Base-by-base conservation (phyloP, 2,329 filamentous ascomycete species). In the Talaromyces marneffei region DNA sequence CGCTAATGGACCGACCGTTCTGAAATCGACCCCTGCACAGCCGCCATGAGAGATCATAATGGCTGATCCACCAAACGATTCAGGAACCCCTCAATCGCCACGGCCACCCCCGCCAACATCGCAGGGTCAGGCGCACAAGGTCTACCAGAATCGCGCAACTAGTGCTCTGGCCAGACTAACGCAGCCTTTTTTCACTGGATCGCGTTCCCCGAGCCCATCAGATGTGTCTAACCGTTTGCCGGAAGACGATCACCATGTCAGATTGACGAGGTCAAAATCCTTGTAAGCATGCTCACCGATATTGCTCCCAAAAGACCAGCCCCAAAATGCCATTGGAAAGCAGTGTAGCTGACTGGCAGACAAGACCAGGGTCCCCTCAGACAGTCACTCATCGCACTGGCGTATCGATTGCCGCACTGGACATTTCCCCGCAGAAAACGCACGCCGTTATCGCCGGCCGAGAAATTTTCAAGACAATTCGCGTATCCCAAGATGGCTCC, bases 401-500 rank as follows among this genome's bases (percentile, higher is more conserved):
- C 50, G 80, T 87, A 58, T 81, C 85, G 64, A 87, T 88, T 67
- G 75, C 82, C 46, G 83, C 85, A 39, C 76, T 88, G 57, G 85
- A 87, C 71, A 83, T 86, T 72, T 87, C 86, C 63, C 83, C 85
- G 42, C 78, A 82, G 60, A 79, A 81, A 62, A 87, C 84, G 62
- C 85, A 87, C 77, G 85, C 85, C 58, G 79, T 88, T 59, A 80
- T 88, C 65, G 85, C 84, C 44, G 85, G 85, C 57, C 84, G 84
- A 65, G 84, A 87, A 66, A 87, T 88, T 61, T 80, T 88, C 67
- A 87, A 87, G 72, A 87, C 85, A 2, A 80, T 88, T 64, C 81
- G 80, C 57, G 80, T 87, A 59, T 78, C 82, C 48, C 81, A 83
- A 61, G 78, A 81, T 63, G 78, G 77, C 62, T 85, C 83, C 46